Evolutionary conservation across 345 rosid genomes (phyloP).

Genomic region (Raphanus sativus): DNA sequence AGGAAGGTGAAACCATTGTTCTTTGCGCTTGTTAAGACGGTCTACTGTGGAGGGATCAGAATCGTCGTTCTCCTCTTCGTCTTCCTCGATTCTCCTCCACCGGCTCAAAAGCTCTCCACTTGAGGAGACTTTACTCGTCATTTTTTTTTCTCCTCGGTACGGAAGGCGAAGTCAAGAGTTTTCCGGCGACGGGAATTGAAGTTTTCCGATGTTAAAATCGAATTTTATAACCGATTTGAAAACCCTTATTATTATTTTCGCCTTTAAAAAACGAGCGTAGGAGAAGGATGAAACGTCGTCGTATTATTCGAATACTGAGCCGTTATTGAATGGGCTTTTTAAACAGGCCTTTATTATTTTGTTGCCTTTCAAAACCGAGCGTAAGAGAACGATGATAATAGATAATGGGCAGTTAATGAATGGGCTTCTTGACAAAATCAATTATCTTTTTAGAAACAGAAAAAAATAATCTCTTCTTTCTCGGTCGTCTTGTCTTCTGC

Average conservation of each 20-base stretch:
- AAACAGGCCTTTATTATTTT: not conserved
- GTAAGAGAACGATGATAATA: not conserved
- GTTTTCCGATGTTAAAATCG: slow-evolving; percentile 10
- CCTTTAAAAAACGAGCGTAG: not conserved
- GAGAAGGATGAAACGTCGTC: not conserved
- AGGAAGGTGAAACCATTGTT: slow-evolving; percentile 57
- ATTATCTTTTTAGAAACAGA: not conserved
- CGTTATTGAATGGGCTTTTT: not conserved
- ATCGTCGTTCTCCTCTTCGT: slow-evolving; percentile 56
- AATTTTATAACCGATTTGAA: slow-evolving; percentile 19
- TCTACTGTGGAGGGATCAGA: slow-evolving; percentile 44
- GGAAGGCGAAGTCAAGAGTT: not conserved
- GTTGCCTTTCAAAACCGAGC: slow-evolving; percentile 17
- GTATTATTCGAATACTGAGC: not conserved
- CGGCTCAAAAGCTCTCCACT: slow-evolving; percentile 58
- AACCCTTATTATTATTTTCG: slow-evolving; percentile 13
- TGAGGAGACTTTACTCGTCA: slow-evolving; percentile 44
- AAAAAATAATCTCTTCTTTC: not conserved
- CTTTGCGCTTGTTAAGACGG: slow-evolving; percentile 66
- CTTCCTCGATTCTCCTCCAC: slow-evolving; percentile 82
- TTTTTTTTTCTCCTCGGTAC: slow-evolving; percentile 25
- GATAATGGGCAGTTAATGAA: slow-evolving; percentile 18
- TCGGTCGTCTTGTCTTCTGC: slow-evolving; percentile 18
- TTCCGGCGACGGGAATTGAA: slow-evolving; percentile 28
- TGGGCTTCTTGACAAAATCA: not conserved